Evolutionary conservation across 306 rosid species (phyloP), one percentile per base, ranked within the genome.

Genomic region (Quercus rubra): DNA sequence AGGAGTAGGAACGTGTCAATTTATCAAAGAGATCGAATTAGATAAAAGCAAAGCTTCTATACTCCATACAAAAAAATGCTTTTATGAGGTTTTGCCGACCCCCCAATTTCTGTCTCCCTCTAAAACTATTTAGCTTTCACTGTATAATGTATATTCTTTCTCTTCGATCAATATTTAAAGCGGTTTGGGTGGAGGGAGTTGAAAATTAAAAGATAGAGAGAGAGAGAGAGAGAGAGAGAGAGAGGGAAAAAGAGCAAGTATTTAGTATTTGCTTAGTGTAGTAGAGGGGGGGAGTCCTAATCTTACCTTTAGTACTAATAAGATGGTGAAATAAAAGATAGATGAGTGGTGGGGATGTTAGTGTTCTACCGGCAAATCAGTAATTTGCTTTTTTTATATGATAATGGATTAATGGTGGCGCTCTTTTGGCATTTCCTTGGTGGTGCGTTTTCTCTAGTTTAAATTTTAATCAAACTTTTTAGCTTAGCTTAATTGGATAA

Each of bases 401-500:
- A 41, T 54, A 55, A 55, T n/a, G n/a, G n/a, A n/a, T n/a, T n/a
- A n/a, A n/a, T 71, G 84, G 74, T 70, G 73, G 80, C 15, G 38
- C 46, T 19, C 7, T 74, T 77, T 78, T 70, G 41, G 74, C 84
- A 46, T 71, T 84, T 80, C 55, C 56, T 56, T 41, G 55, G 33
- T 80, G 27, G 79, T 81, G 79, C 77, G 76, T 43, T 78, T 69
- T 33, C 20, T 30, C 73, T 59, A 46, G 56, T 76, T 71, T 66
- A 21, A 59, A 41, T 49, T 49, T 49, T 49, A 49, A 49, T 23
- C 18, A 61, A 61, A 8, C 31, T 12, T 59, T 75, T 73, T 72
- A 23, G 70, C 79, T 81, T 61, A 77, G 83, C 71, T 77, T 21
- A 41, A 73, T 71, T 83, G 85, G 97, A 91, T 91, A 87, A 87